phyloP scores from a whole-genome alignment of 345 rosid species.

The Iberis pinnata region DNA sequence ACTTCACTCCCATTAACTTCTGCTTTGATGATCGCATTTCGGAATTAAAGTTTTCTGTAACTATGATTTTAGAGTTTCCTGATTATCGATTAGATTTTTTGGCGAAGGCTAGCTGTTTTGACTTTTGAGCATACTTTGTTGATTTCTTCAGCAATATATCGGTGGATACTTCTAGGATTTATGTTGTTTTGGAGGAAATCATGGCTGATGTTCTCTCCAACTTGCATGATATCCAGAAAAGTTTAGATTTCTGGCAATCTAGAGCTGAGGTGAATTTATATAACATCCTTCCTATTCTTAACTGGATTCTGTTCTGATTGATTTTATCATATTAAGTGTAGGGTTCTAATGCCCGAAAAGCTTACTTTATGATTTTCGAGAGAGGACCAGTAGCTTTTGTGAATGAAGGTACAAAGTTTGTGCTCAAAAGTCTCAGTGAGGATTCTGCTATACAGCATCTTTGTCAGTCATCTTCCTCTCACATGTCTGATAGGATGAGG shows the following conservation, averaged over 20 bases:
- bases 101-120: conserved; percentile 1
- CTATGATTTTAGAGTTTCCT: neutral
- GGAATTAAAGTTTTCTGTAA: neutral
- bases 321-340: conserved; percentile 19
- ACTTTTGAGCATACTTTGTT: conserved; percentile 18
- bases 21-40: conserved; percentile 10
- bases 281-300: too few relatives aligned
- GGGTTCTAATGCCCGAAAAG: conserved; percentile 65
- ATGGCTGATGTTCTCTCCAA: conserved; percentile 44
- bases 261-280: conserved; percentile 60
- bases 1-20: conserved; percentile 3
- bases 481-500: conserved; percentile 60
- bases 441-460: conserved; percentile 50
- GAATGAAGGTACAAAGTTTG: conserved; percentile 40
- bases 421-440: conserved; percentile 37
- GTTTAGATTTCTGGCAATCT: conserved; percentile 75
- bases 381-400: conserved; percentile 83
- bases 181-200: conserved; percentile 60
- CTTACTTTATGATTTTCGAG: conserved; percentile 74
- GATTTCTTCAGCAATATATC: conserved; percentile 33
- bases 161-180: conserved; percentile 36
- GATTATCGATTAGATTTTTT: neutral
- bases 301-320: too few relatives aligned
- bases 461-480: conserved; percentile 52
- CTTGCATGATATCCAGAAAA: conserved; percentile 59